Conservation (phyloP, 306 rosid genomes). For the Begonia peltatifolia region DNA sequence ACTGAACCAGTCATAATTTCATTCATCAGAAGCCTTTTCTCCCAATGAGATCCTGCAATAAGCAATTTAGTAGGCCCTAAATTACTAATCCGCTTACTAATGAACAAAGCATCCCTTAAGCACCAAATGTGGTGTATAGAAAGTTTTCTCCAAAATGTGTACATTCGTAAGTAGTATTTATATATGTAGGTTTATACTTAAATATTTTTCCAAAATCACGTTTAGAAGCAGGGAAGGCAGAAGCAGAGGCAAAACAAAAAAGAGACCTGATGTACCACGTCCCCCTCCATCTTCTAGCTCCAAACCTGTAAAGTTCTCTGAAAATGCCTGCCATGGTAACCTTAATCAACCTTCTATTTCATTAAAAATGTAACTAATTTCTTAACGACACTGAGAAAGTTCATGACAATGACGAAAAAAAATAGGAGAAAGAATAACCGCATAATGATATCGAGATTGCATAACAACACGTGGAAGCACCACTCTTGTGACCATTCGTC, state of each 20-base stretch:
- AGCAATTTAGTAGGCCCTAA: too few species aligned
- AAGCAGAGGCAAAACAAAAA: slow-evolving; percentile 1
- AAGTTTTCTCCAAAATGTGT: too few species aligned
- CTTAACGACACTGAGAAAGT: too few species aligned
- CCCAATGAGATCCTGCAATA: slow-evolving; percentile 89
- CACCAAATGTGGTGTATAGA: too few species aligned
- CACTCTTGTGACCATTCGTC: slow-evolving; percentile 81
- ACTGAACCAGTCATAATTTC: slow-evolving; percentile 99
- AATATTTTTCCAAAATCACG: too few species aligned
- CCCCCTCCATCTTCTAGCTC: slow-evolving; percentile 99
- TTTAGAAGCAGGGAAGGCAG: neutral
- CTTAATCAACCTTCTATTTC: too few species aligned
- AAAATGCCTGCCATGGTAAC: slow-evolving; percentile 52
- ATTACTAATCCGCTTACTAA: too few species aligned
- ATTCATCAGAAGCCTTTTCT: slow-evolving; percentile 93
- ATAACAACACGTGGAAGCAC: slow-evolving; percentile 97
- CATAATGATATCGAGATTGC: slow-evolving; percentile 91
- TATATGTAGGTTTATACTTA: too few species aligned
- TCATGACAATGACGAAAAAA: neutral
- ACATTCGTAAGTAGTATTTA: too few species aligned
- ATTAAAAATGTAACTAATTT: too few species aligned
- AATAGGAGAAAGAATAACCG: slow-evolving; percentile 26
- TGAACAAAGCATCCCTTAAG: too few species aligned
- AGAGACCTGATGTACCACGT: slow-evolving; percentile 89
- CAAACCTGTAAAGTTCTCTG: slow-evolving; percentile 79